Evolutionary conservation across 1,139 yeast genomes (phyloP), one percentile per base, ranked within the genome.

Genomic region (Arxiozyma slooffiae): DNA sequence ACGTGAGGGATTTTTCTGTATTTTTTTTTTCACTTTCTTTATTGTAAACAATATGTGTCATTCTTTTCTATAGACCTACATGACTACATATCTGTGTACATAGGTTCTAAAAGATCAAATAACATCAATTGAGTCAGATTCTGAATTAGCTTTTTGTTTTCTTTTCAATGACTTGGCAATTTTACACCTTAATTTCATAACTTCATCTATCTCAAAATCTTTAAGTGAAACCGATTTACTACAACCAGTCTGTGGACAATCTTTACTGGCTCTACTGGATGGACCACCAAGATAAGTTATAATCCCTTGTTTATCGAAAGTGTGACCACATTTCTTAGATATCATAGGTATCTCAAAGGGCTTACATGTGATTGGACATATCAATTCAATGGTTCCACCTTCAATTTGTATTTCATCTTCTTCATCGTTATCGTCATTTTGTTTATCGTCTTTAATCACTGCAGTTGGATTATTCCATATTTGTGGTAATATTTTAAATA

Each of bases 371-470:
- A 84, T 71, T 0, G 92, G 90, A 62, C 88, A 87, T 41, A 72
- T 74, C 50, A 85, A 64, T 43, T 81, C 79, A 20, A 85, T 71
- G 48, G 71, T 77, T 39, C 92, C 92, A 48, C 92, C 94, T 3
- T 78, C 78, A 5, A 83, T 75, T 43, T 74, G 77, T 41, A 83
- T 52, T 20, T 81, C 87, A 14, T 78, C 83, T 1, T 62, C 69
- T 9, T 58, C 60, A 1, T 55, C 60, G n/a, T 59, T 62, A n/a
- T n/a, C n/a, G n/a, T n/a, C n/a, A 42, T 51, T 53, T 18, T 48
- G 48, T 1, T 41, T 43, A 14, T 53, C 55, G 36, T 53, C 57
- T 5, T 65, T 66, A 20, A 64, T 46, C 20, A 64, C 53, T 37
- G 61, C 50, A 1, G 58, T 57, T 11, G 68, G 68, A 50, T 64